phyloP scores from a whole-genome alignment of 1,139 yeast genomes.

The Neolecta irregularis region DNA sequence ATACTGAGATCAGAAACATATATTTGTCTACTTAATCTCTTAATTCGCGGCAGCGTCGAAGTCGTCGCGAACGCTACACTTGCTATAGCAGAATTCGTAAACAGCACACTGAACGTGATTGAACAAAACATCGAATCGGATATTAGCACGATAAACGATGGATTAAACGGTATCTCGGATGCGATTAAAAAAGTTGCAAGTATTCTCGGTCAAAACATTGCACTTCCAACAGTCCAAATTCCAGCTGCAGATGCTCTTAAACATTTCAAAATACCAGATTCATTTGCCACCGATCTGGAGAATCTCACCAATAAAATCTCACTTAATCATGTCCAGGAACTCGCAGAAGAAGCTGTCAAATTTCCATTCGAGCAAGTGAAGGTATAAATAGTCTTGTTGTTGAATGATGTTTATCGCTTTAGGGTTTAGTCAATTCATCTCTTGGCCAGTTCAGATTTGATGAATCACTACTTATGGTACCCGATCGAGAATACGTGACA shows the following conservation, averaged over 20 bases:
- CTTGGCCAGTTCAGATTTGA: conserved; percentile 14
- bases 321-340: conserved; percentile 37
- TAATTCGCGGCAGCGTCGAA: conserved; percentile 55
- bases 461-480: conserved; percentile 20
- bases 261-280: conserved; percentile 46
- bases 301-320: conserved; percentile 25
- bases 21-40: conserved; percentile 61
- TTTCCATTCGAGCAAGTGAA: conserved; percentile 41
- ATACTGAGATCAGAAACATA: conserved; percentile 43
- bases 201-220: conserved; percentile 36
- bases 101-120: conserved; percentile 39
- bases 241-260: conserved; percentile 39
- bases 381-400: conserved; percentile 3
- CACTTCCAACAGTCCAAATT: conserved; percentile 32
- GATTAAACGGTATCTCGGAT: conserved; percentile 29
- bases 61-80: conserved; percentile 64
- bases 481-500: conserved; percentile 13
- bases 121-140: conserved; percentile 51
- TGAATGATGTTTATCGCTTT: background rate
- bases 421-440: conserved; percentile 11
- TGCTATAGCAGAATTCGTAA: conserved; percentile 41
- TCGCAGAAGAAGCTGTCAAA: conserved; percentile 32
- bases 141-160: conserved; percentile 38
- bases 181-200: conserved; percentile 31
- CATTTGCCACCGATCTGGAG: conserved; percentile 40